A percentile compares a stretch with the other conserved stretches of the same genome.
Conservation (phyloP, 163 green algal species). For the Chlorella variabilis region DNA sequence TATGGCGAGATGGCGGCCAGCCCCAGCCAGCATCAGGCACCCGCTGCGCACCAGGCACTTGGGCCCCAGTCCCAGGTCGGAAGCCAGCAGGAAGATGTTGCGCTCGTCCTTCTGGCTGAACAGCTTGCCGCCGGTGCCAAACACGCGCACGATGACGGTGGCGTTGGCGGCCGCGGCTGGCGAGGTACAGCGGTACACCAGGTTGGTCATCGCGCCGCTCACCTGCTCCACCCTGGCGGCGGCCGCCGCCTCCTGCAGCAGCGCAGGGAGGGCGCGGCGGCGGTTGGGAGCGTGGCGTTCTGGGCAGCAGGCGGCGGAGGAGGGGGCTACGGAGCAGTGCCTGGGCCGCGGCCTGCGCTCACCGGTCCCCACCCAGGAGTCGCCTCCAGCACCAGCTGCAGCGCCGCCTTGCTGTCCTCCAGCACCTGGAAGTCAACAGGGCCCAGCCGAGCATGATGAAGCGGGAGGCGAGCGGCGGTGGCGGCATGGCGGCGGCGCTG, state of each 20-base stretch:
- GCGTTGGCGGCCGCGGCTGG: conserved; percentile 21
- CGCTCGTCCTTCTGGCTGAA: conserved; percentile 44
- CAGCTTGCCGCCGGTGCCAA: conserved; percentile 42
- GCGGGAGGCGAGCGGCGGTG: too few relatives aligned
- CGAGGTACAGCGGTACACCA: conserved; percentile 52
- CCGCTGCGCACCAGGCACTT: conserved; percentile 27
- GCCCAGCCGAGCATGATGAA: too few relatives aligned
- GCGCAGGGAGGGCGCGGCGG: too few relatives aligned
- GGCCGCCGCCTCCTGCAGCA: background rate
- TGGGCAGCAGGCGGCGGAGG: too few relatives aligned
- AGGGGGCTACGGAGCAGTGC: too few relatives aligned
- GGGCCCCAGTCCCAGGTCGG: conserved; percentile 41
- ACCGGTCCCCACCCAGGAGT: background rate
- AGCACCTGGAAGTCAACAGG: too few relatives aligned
- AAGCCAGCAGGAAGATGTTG: conserved; percentile 39
- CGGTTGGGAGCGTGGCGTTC: background rate
- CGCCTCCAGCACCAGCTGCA: background rate
- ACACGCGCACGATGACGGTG: conserved; percentile 42
- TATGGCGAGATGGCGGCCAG: too few relatives aligned
- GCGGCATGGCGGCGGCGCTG: too few relatives aligned
- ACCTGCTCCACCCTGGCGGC: conserved; percentile 42
- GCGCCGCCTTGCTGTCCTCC: background rate
- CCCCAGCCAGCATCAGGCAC: too few relatives aligned
- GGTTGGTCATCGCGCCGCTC: conserved; percentile 70
- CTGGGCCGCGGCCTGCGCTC: too few relatives aligned